These are phyloP conservation scores for Lipomyces mesembrius DNA, from an alignment of 805 yeast genomes.

Conservation along the genomic window DNA sequence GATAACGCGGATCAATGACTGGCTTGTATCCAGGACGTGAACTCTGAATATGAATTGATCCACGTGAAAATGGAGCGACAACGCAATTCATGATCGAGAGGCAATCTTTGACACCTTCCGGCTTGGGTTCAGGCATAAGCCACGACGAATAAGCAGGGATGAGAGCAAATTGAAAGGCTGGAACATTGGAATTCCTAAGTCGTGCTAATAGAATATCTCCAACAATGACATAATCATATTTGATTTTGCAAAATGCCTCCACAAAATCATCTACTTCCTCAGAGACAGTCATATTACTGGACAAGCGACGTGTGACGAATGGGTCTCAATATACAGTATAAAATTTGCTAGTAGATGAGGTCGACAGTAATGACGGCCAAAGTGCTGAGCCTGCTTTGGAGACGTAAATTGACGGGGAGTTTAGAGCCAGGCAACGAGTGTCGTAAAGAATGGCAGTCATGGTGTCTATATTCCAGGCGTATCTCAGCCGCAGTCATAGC, in stretches of 20 bases:
- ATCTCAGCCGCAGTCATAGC: no score
- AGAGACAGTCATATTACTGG: not conserved
- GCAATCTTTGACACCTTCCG: constrained; percentile 7
- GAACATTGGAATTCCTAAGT: constrained; percentile 2
- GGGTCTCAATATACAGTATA: not conserved
- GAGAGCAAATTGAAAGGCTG: constrained; percentile 8
- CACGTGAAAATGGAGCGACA: constrained; percentile 11
- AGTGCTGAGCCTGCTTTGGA: no score
- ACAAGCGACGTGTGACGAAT: not conserved
- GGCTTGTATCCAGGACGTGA: not conserved
- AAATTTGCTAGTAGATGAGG: not conserved
- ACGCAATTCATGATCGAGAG: constrained; percentile 6
- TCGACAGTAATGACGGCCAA: not conserved
- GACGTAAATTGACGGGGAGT: no score
- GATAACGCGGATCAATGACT: constrained; percentile 5
- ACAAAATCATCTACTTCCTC: not conserved
- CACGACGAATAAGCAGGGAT: not conserved
- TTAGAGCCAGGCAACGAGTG: no score
- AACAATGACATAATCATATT: constrained; percentile 41
- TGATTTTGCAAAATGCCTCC: not conserved
- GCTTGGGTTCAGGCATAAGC: constrained; percentile 8
- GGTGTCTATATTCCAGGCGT: no score
- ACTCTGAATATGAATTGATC: constrained; percentile 7
- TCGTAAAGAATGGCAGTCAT: no score
- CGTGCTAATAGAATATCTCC: constrained; percentile 29